Evolutionary conservation across 2,329 filamentous ascomycete species (phyloP).

Genomic region (Cladosporium cucumerinum): DNA sequence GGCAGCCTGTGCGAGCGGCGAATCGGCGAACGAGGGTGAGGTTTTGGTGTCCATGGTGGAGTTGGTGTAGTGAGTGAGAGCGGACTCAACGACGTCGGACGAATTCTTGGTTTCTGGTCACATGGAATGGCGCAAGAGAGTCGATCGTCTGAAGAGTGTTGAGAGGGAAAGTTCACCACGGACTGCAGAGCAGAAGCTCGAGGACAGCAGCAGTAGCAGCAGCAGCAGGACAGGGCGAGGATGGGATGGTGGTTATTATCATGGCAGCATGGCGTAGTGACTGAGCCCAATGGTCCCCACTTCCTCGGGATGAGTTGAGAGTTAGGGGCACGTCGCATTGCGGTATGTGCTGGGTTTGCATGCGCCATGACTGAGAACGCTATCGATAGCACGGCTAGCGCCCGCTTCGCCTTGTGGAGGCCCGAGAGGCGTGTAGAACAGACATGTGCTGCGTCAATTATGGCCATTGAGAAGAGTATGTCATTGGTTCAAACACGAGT

Average conservation of each 20-base stretch:
- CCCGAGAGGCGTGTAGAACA: constrained; percentile 1
- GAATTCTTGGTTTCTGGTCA: constrained; percentile 12
- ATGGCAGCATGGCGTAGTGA: constrained; percentile 32
- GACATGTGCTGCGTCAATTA: background rate
- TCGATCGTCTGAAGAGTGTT: background rate
- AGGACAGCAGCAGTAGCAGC: background rate
- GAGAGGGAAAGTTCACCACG: background rate
- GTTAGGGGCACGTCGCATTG: constrained; percentile 6
- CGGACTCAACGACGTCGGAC: background rate
- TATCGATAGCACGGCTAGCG: constrained; percentile 6
- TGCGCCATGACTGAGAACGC: constrained; percentile 7
- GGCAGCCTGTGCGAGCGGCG: constrained; percentile 9
- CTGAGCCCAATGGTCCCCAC: constrained; percentile 11
- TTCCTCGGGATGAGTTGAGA: constrained; percentile 1
- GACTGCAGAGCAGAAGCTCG: constrained; percentile 3
- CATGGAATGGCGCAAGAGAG: constrained; percentile 11
- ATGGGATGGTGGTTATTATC: constrained; percentile 29
- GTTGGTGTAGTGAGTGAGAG: background rate
- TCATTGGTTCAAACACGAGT: background rate
- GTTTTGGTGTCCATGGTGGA: constrained; percentile 22
- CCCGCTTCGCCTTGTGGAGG: background rate
- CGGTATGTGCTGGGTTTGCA: constrained; percentile 9
- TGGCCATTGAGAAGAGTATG: background rate
- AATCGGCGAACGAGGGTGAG: constrained; percentile 16
- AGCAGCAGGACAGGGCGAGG: constrained; percentile 8